Evolutionary conservation across 345 rosid species (phyloP).

Genomic region (Eucalyptus sp.): DNA sequence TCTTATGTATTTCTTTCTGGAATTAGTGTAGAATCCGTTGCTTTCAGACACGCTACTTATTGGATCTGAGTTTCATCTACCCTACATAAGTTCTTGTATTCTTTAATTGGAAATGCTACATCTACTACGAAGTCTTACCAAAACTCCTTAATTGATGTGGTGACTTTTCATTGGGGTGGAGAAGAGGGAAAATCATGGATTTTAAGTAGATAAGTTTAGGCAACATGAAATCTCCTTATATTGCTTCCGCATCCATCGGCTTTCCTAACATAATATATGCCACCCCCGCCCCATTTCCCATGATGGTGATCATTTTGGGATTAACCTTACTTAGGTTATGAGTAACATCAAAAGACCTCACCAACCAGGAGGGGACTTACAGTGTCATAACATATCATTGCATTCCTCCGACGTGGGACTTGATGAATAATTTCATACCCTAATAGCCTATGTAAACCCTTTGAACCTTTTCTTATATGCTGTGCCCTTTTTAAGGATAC

Average conservation of each 20-base stretch:
- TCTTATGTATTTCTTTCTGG: too few relatives aligned
- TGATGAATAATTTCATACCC: background rate
- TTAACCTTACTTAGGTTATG: background rate
- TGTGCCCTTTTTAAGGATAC: conserved; percentile 3
- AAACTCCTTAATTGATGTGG: background rate
- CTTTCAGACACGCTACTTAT: too few relatives aligned
- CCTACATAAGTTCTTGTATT: too few relatives aligned
- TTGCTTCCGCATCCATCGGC: background rate
- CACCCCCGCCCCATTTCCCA: background rate
- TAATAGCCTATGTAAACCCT: background rate
- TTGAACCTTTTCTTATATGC: background rate
- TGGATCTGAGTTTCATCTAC: too few relatives aligned
- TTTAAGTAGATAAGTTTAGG: background rate
- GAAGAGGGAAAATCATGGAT: background rate
- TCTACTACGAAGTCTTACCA: background rate
- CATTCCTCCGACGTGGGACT: background rate
- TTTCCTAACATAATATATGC: background rate
- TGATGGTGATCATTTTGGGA: background rate
- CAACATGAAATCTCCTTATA: background rate
- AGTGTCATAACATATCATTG: background rate
- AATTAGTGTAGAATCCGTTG: too few relatives aligned
- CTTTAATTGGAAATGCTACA: background rate
- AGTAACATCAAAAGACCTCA: background rate
- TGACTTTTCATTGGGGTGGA: background rate
- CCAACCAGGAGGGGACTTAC: background rate